Conservation (phyloP, 2,329 filamentous ascomycete genomes). For the Aquanectria penicillioides region DNA sequence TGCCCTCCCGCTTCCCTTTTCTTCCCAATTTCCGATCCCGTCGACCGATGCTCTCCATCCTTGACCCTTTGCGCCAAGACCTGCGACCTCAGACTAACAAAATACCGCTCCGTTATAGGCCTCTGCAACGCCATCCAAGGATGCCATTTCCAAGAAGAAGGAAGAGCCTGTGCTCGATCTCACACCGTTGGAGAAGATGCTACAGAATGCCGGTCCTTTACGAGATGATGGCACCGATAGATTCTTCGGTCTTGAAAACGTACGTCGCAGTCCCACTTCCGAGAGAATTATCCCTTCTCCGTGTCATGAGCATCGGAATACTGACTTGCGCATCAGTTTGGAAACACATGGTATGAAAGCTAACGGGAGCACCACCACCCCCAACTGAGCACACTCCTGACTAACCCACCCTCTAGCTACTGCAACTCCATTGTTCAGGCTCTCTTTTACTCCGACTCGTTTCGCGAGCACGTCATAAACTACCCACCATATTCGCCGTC, state of each 20-base stretch:
- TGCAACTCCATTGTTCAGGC: conserved; percentile 99
- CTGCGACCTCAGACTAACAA: conserved; percentile 44
- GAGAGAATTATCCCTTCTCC: too few species aligned
- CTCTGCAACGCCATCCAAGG: conserved; percentile 54
- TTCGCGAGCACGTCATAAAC: conserved; percentile 92
- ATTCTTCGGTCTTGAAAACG: conserved; percentile 98
- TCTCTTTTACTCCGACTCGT: conserved; percentile 93
- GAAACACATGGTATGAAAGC: conserved; percentile 88
- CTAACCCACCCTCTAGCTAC: conserved; percentile 70
- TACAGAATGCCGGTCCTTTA: conserved; percentile 82
- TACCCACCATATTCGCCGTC: conserved; percentile 81
- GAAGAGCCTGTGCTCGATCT: conserved; percentile 67
- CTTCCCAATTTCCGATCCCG: conserved; percentile 1
- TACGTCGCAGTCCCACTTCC: conserved; percentile 63
- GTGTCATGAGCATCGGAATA: conserved; percentile 10
- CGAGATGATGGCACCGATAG: conserved; percentile 93
- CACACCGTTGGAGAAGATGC: conserved; percentile 76
- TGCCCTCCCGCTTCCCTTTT: conserved; percentile 9
- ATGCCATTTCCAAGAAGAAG: conserved; percentile 63
- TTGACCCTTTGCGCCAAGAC: conserved; percentile 29
- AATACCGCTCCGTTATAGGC: conserved; percentile 50
- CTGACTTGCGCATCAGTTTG: conserved; percentile 74
- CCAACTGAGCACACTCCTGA: too few species aligned
- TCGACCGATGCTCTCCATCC: conserved; percentile 36
- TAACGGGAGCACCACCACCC: conserved; percentile 8